Percentiles rank a stretch among this genome's conserved stretches.
Evolutionary conservation across 495 filamentous ascomycete species (phyloP).

Genomic region (Evernia prunastri): DNA sequence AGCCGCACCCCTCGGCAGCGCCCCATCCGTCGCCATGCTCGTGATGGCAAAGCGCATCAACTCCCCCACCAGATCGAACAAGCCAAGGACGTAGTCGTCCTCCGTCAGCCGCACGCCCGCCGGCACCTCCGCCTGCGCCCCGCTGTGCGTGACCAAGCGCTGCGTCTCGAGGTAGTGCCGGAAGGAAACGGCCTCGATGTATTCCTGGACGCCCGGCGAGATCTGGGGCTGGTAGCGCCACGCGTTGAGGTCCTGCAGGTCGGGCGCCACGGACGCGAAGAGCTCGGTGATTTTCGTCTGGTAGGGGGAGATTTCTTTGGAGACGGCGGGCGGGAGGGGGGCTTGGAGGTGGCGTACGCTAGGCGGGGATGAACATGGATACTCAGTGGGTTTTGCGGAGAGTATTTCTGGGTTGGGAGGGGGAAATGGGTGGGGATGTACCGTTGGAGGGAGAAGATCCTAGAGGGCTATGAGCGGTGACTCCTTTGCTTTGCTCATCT

Average conservation of each 20-base stretch:
- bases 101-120: slow-evolving; percentile 56
- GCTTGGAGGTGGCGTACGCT: slow-evolving; percentile 59
- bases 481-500: neutral
- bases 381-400: slow-evolving; percentile 4
- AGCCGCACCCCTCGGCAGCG: slow-evolving; percentile 37
- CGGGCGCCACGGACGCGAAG: slow-evolving; percentile 59
- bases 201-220: slow-evolving; percentile 77
- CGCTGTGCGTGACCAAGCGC: slow-evolving; percentile 57
- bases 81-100: slow-evolving; percentile 82
- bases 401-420: too few relatives aligned
- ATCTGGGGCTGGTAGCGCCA: slow-evolving; percentile 77
- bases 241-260: slow-evolving; percentile 70
- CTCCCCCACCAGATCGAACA: slow-evolving; percentile 90
- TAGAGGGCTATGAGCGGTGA: slow-evolving; percentile 32
- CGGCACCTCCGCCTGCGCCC: slow-evolving; percentile 49
- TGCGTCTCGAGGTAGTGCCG: slow-evolving; percentile 79
- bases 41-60: slow-evolving; percentile 94
- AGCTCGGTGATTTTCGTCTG: slow-evolving; percentile 60
- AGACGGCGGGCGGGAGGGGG: slow-evolving; percentile 57
- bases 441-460: slow-evolving; percentile 92
- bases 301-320: slow-evolving; percentile 57
- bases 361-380: neutral
- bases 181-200: slow-evolving; percentile 81
- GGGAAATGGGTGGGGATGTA: slow-evolving; percentile 34
- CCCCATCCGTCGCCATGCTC: slow-evolving; percentile 58